Base-by-base conservation (phyloP, 2,329 filamentous ascomycete genomes). In the Penicillium psychrosexuale region DNA sequence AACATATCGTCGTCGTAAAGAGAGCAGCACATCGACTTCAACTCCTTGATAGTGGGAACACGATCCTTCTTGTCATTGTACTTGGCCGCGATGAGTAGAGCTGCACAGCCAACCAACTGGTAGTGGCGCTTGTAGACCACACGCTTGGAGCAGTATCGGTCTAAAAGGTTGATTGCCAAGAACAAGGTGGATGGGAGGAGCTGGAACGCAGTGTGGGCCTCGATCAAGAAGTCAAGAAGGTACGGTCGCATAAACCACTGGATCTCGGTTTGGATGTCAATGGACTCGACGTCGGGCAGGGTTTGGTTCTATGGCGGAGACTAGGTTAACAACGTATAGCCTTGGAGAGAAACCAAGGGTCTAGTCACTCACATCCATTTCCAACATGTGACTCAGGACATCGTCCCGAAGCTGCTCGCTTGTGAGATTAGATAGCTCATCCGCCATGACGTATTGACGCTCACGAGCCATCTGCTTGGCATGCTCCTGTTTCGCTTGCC, bases 181-280 rank as follows among this genome's bases (percentile, higher is more conserved):
- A 97, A 97, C 48, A 99, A 83, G 1, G 94, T 99, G 74, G 97
- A 91, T 38, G 94, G 93, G 12, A 97, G 83, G 11, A 99, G 83
- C 66, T 91, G 89, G 77, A 97, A 99, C 58, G 93, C 93, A 63
- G 90, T 89, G 71, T 99, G 94, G 47, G 93, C 94, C 82, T 99
- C 94, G 67, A 97, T 89, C 64, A 99, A 84, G 77, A 99, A 99
- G 79, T 99, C 94, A 71, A 99, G 89, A 34, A 99, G 86, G 75
- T 97, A 97, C 0, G 94, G 94, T 67, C 94, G 83, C 94, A 99
- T 99, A 78, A 95, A 97, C 94, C 94, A 99, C 73, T 97, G 91
- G 61, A 99, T 97, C 82, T 99, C 94, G 63, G 92, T 91, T 77
- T 99, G 94, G 76, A 97, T 97, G 74, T 99, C 94, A 73, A 99